Evolutionary conservation across 164 flowering plant genomes (phyloP).

Genomic region (Chimonanthus praecox): DNA sequence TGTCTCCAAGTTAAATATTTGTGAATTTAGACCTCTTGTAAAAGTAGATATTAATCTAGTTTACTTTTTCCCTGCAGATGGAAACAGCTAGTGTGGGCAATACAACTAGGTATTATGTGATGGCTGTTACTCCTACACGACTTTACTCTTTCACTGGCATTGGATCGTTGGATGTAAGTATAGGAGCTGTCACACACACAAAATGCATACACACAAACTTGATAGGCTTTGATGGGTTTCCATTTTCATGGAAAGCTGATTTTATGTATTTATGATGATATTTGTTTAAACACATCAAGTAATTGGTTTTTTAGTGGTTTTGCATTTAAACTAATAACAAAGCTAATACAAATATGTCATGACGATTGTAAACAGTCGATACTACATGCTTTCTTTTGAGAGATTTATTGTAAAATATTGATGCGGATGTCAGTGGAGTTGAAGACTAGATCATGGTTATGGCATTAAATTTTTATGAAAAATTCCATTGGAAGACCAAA

Average conservation of each 20-base stretch:
- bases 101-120: conserved; percentile 78
- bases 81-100: conserved; percentile 65
- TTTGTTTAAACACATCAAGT: no score
- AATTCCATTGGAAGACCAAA: no score
- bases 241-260: neutral
- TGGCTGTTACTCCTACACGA: conserved; percentile 97
- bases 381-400: no score
- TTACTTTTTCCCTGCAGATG: conserved; percentile 47
- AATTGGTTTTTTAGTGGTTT: no score
- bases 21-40: neutral
- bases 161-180: conserved; percentile 81
- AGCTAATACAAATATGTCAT: no score
- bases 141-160: conserved; percentile 90
- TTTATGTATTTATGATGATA: neutral
- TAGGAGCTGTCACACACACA: neutral
- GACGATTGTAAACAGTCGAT: no score
- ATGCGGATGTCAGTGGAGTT: no score
- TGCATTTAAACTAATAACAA: no score
- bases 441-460: no score
- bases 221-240: neutral
- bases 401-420: no score
- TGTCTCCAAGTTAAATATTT: neutral
- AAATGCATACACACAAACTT: no score
- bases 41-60: neutral
- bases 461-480: no score